A percentile compares a stretch with the other conserved stretches of the same genome.
These are phyloP conservation scores for Murraya koenigii DNA, from an alignment of 345 rosid genomes.

Conservation along the genomic window DNA sequence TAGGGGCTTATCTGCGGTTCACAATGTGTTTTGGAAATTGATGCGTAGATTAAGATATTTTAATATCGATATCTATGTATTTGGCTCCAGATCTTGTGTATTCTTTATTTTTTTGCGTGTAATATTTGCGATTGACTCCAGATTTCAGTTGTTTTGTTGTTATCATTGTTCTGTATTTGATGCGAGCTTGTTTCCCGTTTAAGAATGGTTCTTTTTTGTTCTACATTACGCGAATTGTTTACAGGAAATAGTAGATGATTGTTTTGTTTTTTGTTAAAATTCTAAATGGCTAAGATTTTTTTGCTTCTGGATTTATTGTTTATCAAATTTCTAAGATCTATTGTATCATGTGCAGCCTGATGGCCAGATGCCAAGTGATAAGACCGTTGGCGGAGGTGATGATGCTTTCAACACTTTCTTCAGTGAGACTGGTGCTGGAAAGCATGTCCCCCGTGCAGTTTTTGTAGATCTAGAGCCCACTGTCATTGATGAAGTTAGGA, in stretches of 20 bases:
- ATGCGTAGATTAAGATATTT: not conserved
- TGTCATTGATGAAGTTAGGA: conserved; percentile 54
- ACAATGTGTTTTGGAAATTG: no score
- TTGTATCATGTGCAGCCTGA: conserved; percentile 25
- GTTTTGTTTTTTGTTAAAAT: not conserved
- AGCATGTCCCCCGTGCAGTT: conserved; percentile 49
- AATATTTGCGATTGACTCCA: no score
- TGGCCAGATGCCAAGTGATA: conserved; percentile 45
- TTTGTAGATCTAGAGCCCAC: conserved; percentile 49
- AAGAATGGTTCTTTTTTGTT: not conserved
- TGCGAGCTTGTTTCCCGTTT: not conserved
- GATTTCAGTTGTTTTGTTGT: no score
- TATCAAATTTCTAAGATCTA: not conserved
- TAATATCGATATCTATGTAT: no score
- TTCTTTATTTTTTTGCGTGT: no score
- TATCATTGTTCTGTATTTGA: not conserved
- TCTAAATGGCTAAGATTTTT: not conserved
- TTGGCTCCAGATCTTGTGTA: not conserved
- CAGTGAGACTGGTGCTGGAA: conserved; percentile 49
- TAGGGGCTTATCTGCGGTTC: no score
- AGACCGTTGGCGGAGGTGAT: conserved; percentile 32
- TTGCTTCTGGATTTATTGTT: not conserved
- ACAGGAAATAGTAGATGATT: not conserved
- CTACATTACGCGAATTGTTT: not conserved
- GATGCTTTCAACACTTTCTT: conserved; percentile 52